These are phyloP conservation scores for Aspergillus glaucus DNA, from an alignment of 2,329 filamentous ascomycete species.

Conservation along the genomic window DNA sequence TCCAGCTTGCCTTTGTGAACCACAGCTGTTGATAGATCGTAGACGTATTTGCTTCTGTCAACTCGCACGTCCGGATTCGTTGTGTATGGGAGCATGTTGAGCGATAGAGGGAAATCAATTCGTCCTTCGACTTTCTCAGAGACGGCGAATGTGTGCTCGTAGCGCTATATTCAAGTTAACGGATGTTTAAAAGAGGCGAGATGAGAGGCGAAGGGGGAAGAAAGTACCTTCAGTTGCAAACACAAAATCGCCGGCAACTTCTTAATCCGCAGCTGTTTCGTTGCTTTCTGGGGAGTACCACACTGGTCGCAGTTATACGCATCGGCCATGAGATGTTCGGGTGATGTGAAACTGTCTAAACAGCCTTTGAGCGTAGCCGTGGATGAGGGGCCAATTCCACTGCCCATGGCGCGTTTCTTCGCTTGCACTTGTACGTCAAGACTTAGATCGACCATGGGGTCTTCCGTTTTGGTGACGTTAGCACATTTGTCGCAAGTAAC, in stretches of 20 bases:
- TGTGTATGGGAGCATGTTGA: conserved; percentile 89
- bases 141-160: conserved; percentile 68
- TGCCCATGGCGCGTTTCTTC: conserved; percentile 43
- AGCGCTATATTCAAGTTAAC: conserved; percentile 42
- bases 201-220: neutral
- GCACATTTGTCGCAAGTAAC: conserved; percentile 86
- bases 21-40: conserved; percentile 82
- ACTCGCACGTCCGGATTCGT: conserved; percentile 48
- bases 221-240: conserved; percentile 77
- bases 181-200: neutral
- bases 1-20: conserved; percentile 92
- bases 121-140: conserved; percentile 83
- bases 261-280: conserved; percentile 77
- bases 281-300: conserved; percentile 65
- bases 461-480: conserved; percentile 72
- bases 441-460: conserved; percentile 86
- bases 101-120: conserved; percentile 75
- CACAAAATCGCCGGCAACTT: conserved; percentile 81
- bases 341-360: conserved; percentile 78
- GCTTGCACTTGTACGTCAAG: conserved; percentile 74
- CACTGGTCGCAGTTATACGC: conserved; percentile 84
- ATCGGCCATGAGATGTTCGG: conserved; percentile 66
- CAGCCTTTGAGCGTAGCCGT: conserved; percentile 63
- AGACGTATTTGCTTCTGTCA: conserved; percentile 57
- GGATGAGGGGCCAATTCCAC: conserved; percentile 28